Evolutionary conservation across 2,329 filamentous ascomycete species (phyloP).

Genomic region (Penicillium sp.): DNA sequence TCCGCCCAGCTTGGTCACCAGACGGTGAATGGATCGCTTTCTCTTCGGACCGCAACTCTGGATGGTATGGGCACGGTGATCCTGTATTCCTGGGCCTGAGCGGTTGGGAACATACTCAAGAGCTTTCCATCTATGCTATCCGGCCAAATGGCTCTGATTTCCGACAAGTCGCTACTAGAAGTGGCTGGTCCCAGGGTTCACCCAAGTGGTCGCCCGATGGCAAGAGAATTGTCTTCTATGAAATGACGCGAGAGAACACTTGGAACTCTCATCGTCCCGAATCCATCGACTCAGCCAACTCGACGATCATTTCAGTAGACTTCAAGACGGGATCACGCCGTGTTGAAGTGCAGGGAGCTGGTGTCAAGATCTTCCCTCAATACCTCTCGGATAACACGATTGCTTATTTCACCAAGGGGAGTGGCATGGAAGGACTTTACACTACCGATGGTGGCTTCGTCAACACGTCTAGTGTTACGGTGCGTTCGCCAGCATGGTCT

Average conservation of each 20-base stretch:
- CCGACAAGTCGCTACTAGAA: slow-evolving; percentile 6
- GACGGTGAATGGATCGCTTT: slow-evolving; percentile 49
- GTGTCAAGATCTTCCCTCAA: slow-evolving; percentile 38
- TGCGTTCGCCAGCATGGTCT: slow-evolving; percentile 39
- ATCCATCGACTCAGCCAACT: slow-evolving; percentile 2
- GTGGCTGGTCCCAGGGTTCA: slow-evolving; percentile 14
- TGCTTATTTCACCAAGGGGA: slow-evolving; percentile 28
- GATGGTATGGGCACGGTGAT: slow-evolving; percentile 49
- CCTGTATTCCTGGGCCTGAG: slow-evolving; percentile 6
- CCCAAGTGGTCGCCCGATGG: slow-evolving; percentile 42
- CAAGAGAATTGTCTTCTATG: slow-evolving; percentile 46
- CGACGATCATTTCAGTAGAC: slow-evolving; percentile 34
- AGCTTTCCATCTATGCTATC: slow-evolving; percentile 19
- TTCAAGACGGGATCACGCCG: slow-evolving; percentile 37
- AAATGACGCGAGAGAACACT: slow-evolving; percentile 39
- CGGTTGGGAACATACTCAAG: slow-evolving; percentile 24
- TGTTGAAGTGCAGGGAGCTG: slow-evolving; percentile 7
- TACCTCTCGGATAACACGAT: slow-evolving; percentile 36
- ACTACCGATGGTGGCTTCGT: slow-evolving; percentile 25
- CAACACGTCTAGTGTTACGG: slow-evolving; percentile 20
- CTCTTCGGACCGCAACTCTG: slow-evolving; percentile 48
- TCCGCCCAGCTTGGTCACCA: slow-evolving; percentile 42
- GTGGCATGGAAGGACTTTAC: slow-evolving; percentile 34
- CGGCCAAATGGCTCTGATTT: slow-evolving; percentile 17
- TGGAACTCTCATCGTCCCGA: slow-evolving; percentile 36